These are phyloP conservation scores for Oryza rufipogon DNA, from an alignment of 176 grass and related monocot species.

Conservation along the genomic window DNA sequence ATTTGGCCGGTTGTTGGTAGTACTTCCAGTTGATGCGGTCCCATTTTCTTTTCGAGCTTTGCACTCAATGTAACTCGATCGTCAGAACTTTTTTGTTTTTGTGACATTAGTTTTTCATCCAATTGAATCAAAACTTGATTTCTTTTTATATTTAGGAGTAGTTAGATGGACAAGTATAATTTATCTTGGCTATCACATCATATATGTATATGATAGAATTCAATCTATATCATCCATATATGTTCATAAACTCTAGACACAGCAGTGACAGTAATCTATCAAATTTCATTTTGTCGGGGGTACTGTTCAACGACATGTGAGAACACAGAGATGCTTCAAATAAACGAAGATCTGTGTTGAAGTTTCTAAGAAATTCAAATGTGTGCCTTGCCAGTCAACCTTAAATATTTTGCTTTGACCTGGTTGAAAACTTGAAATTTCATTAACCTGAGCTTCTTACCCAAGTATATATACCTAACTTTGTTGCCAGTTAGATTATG, in stretches of 20 bases:
- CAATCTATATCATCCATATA: no score
- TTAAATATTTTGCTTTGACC: slow-evolving; percentile 18
- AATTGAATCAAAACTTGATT: neutral
- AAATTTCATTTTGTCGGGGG: neutral
- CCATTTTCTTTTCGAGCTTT: no score
- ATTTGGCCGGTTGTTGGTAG: no score
- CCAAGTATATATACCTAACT: neutral
- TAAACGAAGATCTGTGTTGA: neutral
- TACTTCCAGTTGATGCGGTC: no score
- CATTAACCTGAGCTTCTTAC: neutral
- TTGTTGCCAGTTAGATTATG: neutral
- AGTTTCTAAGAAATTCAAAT: slow-evolving; percentile 28
- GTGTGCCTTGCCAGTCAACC: slow-evolving; percentile 23
- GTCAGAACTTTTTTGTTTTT: neutral
- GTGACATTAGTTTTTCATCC: neutral
- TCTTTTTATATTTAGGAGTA: neutral
- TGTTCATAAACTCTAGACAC: neutral
- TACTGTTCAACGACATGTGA: slow-evolving; percentile 20
- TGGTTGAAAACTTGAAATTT: slow-evolving; percentile 1
- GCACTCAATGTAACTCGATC: no score
- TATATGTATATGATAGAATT: no score
- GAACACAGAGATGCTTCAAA: slow-evolving; percentile 29
- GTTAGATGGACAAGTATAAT: neutral
- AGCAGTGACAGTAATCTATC: neutral
- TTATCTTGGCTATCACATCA: no score